A percentile compares a stretch with the other conserved stretches of the same genome.
Evolutionary conservation across 176 grass and related monocot species (phyloP).

Genomic region (Bromus sterilis): DNA sequence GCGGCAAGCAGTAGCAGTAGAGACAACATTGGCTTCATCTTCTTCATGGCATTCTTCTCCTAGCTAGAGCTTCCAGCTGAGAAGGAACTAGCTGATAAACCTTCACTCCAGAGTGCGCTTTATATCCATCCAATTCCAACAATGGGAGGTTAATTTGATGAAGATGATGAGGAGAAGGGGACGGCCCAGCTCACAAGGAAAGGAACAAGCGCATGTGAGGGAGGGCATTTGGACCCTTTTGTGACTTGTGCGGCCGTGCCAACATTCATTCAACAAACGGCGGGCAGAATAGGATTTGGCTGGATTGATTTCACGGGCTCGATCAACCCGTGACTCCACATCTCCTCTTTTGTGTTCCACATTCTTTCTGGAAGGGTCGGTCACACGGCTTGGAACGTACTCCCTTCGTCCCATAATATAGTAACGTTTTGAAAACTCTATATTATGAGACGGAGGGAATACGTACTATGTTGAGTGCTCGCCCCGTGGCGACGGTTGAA

Average conservation of each 20-base stretch:
- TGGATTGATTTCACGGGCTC: slow-evolving; percentile 25
- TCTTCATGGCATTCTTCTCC: slow-evolving; percentile 33
- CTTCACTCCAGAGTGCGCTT: neutral
- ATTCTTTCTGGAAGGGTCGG: too few relatives aligned
- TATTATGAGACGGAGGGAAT: too few relatives aligned
- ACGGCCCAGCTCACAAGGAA: slow-evolving; percentile 16
- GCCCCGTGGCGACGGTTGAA: too few relatives aligned
- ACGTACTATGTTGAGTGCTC: too few relatives aligned
- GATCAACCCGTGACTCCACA: neutral
- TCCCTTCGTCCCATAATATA: too few relatives aligned
- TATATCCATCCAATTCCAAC: too few relatives aligned
- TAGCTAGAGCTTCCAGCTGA: neutral
- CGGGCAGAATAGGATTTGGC: neutral
- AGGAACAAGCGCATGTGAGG: slow-evolving; percentile 87
- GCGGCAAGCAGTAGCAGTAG: neutral
- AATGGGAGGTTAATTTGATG: too few relatives aligned
- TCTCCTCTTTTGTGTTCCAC: too few relatives aligned
- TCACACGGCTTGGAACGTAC: too few relatives aligned
- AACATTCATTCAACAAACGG: slow-evolving; percentile 6
- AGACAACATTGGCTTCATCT: neutral
- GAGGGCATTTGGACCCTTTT: slow-evolving; percentile 19
- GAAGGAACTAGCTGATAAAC: neutral
- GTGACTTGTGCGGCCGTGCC: neutral
- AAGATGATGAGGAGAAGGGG: neutral
- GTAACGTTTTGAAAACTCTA: too few relatives aligned